Evolutionary conservation across 805 yeast genomes (phyloP).

Genomic region (Candida sithepensis): DNA sequence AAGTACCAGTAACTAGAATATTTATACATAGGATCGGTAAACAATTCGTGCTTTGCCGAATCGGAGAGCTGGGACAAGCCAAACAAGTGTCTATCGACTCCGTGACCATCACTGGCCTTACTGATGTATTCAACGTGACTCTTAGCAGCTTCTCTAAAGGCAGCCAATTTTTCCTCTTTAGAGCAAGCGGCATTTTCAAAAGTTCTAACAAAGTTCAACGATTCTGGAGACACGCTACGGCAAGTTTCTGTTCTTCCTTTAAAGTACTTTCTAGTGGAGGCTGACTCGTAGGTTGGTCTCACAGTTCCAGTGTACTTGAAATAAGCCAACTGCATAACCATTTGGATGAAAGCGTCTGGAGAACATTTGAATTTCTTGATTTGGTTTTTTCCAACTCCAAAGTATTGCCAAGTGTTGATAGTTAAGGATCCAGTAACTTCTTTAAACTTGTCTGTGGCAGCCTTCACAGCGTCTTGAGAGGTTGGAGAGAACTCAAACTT

Average conservation of each 20-base stretch:
- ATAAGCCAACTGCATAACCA: constrained; percentile 87
- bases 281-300: constrained; percentile 93
- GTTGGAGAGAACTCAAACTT: constrained; percentile 57
- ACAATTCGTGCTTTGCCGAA: constrained; percentile 58
- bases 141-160: constrained; percentile 68
- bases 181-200: constrained; percentile 60
- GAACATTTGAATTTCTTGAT: constrained; percentile 82
- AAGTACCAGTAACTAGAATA: constrained; percentile 84
- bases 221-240: constrained; percentile 73
- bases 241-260: constrained; percentile 95
- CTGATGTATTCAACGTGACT: constrained; percentile 73
- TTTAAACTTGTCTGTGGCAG: constrained; percentile 56
- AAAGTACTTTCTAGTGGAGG: constrained; percentile 85
- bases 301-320: constrained; percentile 75
- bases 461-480: constrained; percentile 46
- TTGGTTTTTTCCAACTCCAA: constrained; percentile 79
- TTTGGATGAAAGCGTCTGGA: constrained; percentile 92
- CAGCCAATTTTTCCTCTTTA: constrained; percentile 52
- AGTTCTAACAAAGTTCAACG: constrained; percentile 64
- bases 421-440: constrained; percentile 59
- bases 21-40: constrained; percentile 67
- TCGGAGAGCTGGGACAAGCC: constrained; percentile 69
- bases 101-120: constrained; percentile 79
- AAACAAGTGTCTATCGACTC: constrained; percentile 90
- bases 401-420: constrained; percentile 73